Conservation (phyloP, 495 filamentous ascomycete genomes). For the Evansstolkia leycettana region DNA sequence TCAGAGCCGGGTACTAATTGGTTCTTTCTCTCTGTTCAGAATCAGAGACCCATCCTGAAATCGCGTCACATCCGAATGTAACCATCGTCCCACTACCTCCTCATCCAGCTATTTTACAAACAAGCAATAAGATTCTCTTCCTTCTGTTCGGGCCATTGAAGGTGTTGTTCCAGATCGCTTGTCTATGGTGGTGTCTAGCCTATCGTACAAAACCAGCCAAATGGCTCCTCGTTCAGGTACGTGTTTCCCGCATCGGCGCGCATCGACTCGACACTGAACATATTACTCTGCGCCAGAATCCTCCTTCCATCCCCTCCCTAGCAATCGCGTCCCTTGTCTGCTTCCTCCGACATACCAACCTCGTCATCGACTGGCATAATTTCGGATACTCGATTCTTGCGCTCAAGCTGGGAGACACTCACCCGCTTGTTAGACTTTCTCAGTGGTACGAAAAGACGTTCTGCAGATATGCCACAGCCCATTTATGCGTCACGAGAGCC, state of each 20-base stretch:
- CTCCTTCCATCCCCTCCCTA: conserved; percentile 87
- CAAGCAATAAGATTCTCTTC: conserved; percentile 65
- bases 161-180: conserved; percentile 66
- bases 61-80: conserved; percentile 51
- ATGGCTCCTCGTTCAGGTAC: conserved; percentile 72
- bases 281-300: conserved; percentile 49
- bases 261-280: no score
- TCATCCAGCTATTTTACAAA: conserved; percentile 49
- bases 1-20: conserved; percentile 17
- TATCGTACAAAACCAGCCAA: conserved; percentile 59
- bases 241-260: conserved; percentile 3
- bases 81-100: conserved; percentile 52
- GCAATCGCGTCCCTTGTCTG: conserved; percentile 59
- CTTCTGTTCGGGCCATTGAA: conserved; percentile 72
- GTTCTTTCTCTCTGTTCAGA: conserved; percentile 22
- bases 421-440: conserved; percentile 67
- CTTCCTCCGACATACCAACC: conserved; percentile 63
- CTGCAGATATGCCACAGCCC: conserved; percentile 52
- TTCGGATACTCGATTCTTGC: conserved; percentile 94
- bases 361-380: conserved; percentile 98
- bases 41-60: conserved; percentile 63
- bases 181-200: conserved; percentile 55
- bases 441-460: conserved; percentile 64
- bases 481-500: conserved; percentile 79
- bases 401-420: conserved; percentile 44